These are phyloP conservation scores for Glycine soja DNA, from an alignment of 306 rosid species.

Conservation along the genomic window DNA sequence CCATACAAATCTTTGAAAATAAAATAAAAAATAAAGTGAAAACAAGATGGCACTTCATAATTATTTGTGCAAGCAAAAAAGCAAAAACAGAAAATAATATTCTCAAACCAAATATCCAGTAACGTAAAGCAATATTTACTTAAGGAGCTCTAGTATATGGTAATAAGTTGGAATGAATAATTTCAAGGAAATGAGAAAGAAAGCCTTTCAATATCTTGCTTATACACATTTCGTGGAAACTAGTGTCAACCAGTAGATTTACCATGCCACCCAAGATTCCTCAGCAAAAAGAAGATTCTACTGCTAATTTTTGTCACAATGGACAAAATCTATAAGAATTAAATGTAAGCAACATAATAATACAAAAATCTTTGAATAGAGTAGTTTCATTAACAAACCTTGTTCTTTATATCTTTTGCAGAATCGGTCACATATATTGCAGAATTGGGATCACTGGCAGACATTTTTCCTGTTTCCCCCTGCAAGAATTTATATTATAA, in stretches of 20 bases:
- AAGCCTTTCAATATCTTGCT: constrained; percentile 16
- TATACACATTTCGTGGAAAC: background rate
- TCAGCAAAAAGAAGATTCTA: constrained; percentile 16
- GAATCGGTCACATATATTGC: constrained; percentile 98
- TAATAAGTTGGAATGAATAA: constrained; percentile 20
- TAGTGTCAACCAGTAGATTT: constrained; percentile 5
- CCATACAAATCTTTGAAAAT: background rate
- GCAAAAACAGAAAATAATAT: background rate
- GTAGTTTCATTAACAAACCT: constrained; percentile 60
- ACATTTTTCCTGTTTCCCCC: constrained; percentile 98
- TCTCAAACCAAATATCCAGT: background rate
- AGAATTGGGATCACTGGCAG: constrained; percentile 97
- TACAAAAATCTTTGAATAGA: constrained; percentile 10
- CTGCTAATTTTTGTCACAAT: constrained; percentile 13
- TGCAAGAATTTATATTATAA: constrained; percentile 57
- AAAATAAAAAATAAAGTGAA: background rate
- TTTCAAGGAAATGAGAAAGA: constrained; percentile 19
- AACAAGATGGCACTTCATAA: background rate
- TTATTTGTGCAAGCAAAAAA: background rate
- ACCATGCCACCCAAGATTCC: background rate
- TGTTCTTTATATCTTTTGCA: constrained; percentile 78
- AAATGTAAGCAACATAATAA: constrained; percentile 8
- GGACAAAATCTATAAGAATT: constrained; percentile 11
- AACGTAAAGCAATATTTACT: background rate
- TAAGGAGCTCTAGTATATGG: no score